These are phyloP conservation scores for Neltuma alba DNA, from an alignment of 306 rosid species.

Conservation along the genomic window DNA sequence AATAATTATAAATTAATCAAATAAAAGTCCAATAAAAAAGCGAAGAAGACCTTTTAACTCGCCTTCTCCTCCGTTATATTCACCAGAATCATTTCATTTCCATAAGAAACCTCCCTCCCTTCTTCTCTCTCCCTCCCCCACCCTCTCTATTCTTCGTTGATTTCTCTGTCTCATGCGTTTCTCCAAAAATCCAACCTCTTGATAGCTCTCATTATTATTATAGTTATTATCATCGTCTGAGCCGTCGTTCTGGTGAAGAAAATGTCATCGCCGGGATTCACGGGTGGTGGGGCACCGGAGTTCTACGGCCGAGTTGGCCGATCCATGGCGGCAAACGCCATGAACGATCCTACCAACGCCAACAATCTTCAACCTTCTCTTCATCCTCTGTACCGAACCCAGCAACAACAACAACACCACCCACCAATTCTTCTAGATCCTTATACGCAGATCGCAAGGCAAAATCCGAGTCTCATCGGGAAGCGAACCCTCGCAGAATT, in stretches of 20 bases:
- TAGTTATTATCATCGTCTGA: conserved; percentile 1
- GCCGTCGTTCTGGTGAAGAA: not conserved
- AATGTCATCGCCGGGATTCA: conserved; percentile 72
- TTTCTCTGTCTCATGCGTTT: conserved; percentile 47
- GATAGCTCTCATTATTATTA: not conserved
- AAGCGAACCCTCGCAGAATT: conserved; percentile 74
- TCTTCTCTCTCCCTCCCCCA: not conserved
- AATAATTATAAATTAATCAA: not conserved
- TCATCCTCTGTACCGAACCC: conserved; percentile 56
- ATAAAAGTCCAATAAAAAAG: not conserved
- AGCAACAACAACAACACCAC: conserved; percentile 47
- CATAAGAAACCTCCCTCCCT: conserved; percentile 30
- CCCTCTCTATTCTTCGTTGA: not conserved
- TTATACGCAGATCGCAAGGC: conserved; percentile 61
- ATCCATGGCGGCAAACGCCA: conserved; percentile 49
- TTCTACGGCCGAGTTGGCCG: conserved; percentile 47
- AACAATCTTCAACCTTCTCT: conserved; percentile 33
- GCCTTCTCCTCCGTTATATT: conserved; percentile 42
- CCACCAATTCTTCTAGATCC: conserved; percentile 55
- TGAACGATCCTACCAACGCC: conserved; percentile 36
- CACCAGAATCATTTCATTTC: conserved; percentile 44
- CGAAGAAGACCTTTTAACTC: conserved; percentile 15
- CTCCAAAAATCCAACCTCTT: conserved; percentile 47
- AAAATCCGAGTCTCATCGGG: conserved; percentile 41
- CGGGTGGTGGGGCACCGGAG: conserved; percentile 65